These are phyloP conservation scores for Ophiostoma novo-ulmi DNA, from an alignment of 2,329 filamentous ascomycete species.

Conservation along the genomic window DNA sequence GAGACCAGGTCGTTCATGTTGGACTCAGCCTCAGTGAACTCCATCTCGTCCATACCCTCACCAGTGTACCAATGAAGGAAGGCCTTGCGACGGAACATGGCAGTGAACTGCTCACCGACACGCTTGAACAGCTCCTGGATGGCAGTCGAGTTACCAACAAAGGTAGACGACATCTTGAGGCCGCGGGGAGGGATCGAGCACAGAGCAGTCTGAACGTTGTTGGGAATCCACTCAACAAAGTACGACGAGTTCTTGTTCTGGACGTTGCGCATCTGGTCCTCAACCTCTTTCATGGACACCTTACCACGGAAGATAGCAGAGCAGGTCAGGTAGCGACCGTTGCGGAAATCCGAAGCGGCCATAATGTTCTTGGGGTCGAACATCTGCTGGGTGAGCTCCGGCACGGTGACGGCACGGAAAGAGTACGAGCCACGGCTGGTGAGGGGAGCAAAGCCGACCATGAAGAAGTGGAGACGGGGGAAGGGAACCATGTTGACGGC, in stretches of 20 bases:
- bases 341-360: constrained; percentile 99
- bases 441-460: constrained; percentile 98
- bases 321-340: constrained; percentile 98
- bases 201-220: constrained; percentile 99
- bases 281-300: constrained; percentile 99
- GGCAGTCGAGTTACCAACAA: constrained; percentile 97
- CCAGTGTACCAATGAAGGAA: constrained; percentile 99
- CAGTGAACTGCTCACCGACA: constrained; percentile 98
- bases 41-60: constrained; percentile 99
- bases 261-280: constrained; percentile 99
- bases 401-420: constrained; percentile 96
- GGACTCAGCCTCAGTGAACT: constrained; percentile 99
- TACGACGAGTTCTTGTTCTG: constrained; percentile 99
- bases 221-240: constrained; percentile 99
- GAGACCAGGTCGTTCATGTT: constrained; percentile 99
- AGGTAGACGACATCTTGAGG: constrained; percentile 98
- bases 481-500: constrained; percentile 99
- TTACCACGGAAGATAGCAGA: constrained; percentile 98
- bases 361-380: constrained; percentile 99
- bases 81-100: constrained; percentile 99
- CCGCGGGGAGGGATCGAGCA: constrained; percentile 98
- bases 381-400: constrained; percentile 99
- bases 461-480: constrained; percentile 99
- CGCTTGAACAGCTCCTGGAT: constrained; percentile 99
- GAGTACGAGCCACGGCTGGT: constrained; percentile 80